Conservation (phyloP, 2,329 filamentous ascomycete species). For the Neurospora sp. region DNA sequence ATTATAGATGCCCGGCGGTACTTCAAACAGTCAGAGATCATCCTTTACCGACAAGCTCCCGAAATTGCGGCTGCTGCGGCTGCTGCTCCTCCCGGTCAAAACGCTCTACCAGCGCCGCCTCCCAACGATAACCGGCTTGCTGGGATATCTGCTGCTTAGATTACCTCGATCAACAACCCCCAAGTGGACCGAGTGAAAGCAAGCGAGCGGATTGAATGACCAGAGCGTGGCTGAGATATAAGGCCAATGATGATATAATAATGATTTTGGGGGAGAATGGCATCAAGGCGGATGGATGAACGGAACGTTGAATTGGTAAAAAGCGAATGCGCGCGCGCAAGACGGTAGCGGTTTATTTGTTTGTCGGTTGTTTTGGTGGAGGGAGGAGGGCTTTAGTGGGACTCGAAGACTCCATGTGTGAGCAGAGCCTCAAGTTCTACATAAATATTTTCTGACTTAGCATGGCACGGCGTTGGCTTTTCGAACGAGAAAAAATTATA, state of each 20-base stretch:
- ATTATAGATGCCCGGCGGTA: conserved; percentile 79
- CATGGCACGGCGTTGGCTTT: background rate
- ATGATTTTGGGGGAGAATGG: background rate
- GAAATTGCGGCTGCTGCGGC: conserved; percentile 31
- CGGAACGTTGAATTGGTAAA: background rate
- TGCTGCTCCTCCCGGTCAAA: conserved; percentile 22
- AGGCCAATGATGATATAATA: background rate
- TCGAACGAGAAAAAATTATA: background rate
- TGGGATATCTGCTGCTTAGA: conserved; percentile 11
- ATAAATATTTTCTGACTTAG: background rate
- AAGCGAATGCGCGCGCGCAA: background rate
- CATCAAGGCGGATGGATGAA: background rate
- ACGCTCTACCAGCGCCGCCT: conserved; percentile 30
- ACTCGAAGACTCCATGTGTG: background rate
- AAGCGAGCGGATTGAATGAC: background rate
- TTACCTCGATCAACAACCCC: background rate
- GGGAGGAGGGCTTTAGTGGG: background rate
- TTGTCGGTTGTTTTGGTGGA: conserved; percentile 9
- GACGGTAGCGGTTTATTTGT: background rate
- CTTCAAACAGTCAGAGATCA: conserved; percentile 99
- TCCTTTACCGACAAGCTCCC: conserved; percentile 77
- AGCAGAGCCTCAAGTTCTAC: background rate
- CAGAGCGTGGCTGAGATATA: background rate
- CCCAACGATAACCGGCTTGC: conserved; percentile 35
- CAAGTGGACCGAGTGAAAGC: background rate